Percentiles rank a stretch among this genome's conserved stretches.
These are phyloP conservation scores for Hansenula sp. DNA, from an alignment of 1,139 yeast genomes.

Conservation along the genomic window DNA sequence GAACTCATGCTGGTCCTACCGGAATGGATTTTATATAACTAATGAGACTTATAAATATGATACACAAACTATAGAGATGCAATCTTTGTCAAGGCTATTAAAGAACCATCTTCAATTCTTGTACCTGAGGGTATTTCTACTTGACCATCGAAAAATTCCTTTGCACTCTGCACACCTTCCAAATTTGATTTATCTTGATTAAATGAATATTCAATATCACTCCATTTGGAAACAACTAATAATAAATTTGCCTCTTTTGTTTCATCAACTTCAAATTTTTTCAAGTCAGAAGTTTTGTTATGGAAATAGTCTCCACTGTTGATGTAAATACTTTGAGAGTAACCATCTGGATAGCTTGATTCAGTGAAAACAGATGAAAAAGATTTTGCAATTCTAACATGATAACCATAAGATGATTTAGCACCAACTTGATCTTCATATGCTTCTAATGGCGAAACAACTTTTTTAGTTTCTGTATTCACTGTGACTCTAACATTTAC, in stretches of 20 bases:
- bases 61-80: not conserved
- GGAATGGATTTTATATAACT: too few relatives aligned
- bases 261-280: conserved; percentile 13
- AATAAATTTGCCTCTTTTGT: conserved; percentile 35
- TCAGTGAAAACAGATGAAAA: conserved; percentile 72
- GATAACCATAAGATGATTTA: conserved; percentile 67
- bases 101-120: conserved; percentile 67
- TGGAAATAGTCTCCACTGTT: conserved; percentile 63
- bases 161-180: conserved; percentile 49
- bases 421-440: conserved; percentile 58
- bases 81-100: conserved; percentile 54
- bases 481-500: conserved; percentile 80
- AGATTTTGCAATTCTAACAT: conserved; percentile 60
- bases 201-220: conserved; percentile 51
- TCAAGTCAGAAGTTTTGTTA: conserved; percentile 21
- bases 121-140: conserved; percentile 51
- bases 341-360: conserved; percentile 64
- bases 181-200: conserved; percentile 41
- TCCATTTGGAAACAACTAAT: conserved; percentile 62
- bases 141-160: conserved; percentile 67
- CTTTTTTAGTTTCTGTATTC: conserved; percentile 53
- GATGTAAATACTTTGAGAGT: conserved; percentile 60
- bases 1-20: too few relatives aligned
- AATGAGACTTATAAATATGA: too few relatives aligned
- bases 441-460: conserved; percentile 72